A percentile compares a stretch with the other conserved stretches of the same genome.
phyloP scores from a whole-genome alignment of 148 eudicot genomes.

The Polygonum aviculare region DNA sequence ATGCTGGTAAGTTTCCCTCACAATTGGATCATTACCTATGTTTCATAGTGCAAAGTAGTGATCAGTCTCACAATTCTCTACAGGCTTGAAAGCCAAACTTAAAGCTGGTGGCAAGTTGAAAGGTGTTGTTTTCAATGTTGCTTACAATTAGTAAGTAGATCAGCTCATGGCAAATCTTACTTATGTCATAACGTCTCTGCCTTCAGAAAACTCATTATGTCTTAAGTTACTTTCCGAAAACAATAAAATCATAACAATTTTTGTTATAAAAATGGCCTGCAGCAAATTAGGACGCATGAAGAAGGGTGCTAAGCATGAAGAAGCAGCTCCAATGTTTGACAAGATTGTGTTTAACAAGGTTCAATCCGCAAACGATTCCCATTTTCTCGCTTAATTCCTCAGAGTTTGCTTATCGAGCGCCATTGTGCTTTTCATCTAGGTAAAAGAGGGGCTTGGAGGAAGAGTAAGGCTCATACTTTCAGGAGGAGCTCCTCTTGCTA shows the following conservation, averaged over 20 bases:
- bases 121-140: slow-evolving; percentile 49
- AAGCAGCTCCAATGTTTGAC: slow-evolving; percentile 72
- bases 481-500: slow-evolving; percentile 95
- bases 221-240: too few species aligned
- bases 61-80: neutral
- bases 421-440: slow-evolving; percentile 25
- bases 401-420: neutral
- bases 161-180: too few species aligned
- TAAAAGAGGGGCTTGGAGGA: slow-evolving; percentile 82
- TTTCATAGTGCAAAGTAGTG: neutral
- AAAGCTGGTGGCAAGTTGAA: slow-evolving; percentile 64
- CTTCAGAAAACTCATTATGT: neutral
- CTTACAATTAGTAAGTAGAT: slow-evolving; percentile 29
- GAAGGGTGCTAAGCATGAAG: slow-evolving; percentile 59
- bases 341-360: slow-evolving; percentile 86
- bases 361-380: neutral
- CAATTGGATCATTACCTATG: neutral
- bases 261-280: slow-evolving; percentile 1
- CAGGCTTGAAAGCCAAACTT: slow-evolving; percentile 85
- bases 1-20: slow-evolving; percentile 38
- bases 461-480: slow-evolving; percentile 76
- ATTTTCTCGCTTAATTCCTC: neutral
- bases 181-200: neutral
- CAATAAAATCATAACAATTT: too few species aligned
- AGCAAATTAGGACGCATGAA: slow-evolving; percentile 68